Evolutionary conservation across 768 basidiomycete species (phyloP).

Genomic region (Mycena sanguinolenta): DNA sequence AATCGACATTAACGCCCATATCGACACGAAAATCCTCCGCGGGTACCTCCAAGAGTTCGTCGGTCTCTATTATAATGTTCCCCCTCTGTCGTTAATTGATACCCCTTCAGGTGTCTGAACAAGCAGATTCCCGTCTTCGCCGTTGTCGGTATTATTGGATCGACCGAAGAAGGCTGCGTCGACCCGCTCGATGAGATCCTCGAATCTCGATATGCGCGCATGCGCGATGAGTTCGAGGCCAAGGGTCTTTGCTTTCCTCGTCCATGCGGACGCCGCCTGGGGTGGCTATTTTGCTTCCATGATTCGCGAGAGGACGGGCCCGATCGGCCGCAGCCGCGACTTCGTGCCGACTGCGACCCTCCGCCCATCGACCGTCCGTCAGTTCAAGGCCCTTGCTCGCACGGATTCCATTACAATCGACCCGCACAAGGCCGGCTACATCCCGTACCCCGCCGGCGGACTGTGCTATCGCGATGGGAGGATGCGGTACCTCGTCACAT

Average conservation of each 20-base stretch:
- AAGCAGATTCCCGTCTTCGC: slow-evolving; percentile 53
- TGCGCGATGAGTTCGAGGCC: slow-evolving; percentile 48
- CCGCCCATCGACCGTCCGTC: slow-evolving; percentile 43
- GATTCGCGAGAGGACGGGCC: slow-evolving; percentile 38
- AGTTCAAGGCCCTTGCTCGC: slow-evolving; percentile 43
- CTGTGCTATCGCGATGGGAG: slow-evolving; percentile 56
- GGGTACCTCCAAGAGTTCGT: slow-evolving; percentile 40
- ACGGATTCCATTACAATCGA: slow-evolving; percentile 56
- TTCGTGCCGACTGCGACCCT: slow-evolving; percentile 47
- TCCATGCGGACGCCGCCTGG: too few relatives aligned
- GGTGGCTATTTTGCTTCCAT: slow-evolving; percentile 58
- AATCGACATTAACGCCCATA: slow-evolving; percentile 54
- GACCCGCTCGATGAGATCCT: slow-evolving; percentile 57
- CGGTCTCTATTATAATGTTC: slow-evolving; percentile 25
- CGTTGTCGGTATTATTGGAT: slow-evolving; percentile 59
- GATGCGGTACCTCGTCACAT: slow-evolving; percentile 53
- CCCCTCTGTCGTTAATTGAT: slow-evolving; percentile 21
- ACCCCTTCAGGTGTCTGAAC: slow-evolving; percentile 41
- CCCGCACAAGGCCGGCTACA: slow-evolving; percentile 60
- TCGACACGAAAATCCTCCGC: slow-evolving; percentile 48
- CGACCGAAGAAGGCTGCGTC: slow-evolving; percentile 59
- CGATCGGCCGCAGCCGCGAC: slow-evolving; percentile 19
- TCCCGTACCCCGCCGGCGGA: slow-evolving; percentile 59
- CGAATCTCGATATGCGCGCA: too few relatives aligned
- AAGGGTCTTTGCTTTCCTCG: slow-evolving; percentile 54